Percentiles rank a stretch among this genome's conserved stretches.
phyloP scores from a whole-genome alignment of 306 rosid genomes.

The Corylus americana region DNA sequence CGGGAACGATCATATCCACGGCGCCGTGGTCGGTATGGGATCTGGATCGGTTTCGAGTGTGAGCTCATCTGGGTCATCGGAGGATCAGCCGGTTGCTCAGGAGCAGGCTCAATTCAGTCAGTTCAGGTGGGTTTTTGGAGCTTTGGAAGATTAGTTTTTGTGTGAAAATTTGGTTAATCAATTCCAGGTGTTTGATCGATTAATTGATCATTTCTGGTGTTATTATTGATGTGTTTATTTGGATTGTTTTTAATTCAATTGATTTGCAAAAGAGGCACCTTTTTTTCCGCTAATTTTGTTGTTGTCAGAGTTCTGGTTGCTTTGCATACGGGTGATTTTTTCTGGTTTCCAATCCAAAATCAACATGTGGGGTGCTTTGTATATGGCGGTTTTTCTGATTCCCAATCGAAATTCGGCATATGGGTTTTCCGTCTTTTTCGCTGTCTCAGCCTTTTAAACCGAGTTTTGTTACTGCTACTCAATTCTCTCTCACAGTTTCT shows the following conservation, averaged over 20 bases:
- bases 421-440: conserved; percentile 20
- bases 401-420: conserved; percentile 14
- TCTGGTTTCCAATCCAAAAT: background rate
- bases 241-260: background rate
- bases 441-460: background rate
- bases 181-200: background rate
- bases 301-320: background rate
- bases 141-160: background rate
- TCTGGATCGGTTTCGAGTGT: conserved; percentile 71
- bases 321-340: too few species aligned
- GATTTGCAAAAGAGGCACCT: background rate
- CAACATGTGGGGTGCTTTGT: conserved; percentile 19
- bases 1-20: conserved; percentile 41
- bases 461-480: background rate
- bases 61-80: conserved; percentile 74
- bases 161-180: background rate
- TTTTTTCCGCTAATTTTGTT: background rate
- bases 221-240: background rate
- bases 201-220: background rate
- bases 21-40: conserved; percentile 39
- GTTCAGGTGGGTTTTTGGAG: conserved; percentile 50
- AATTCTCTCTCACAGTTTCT: background rate
- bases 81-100: conserved; percentile 56
- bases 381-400: conserved; percentile 22
- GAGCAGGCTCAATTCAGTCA: conserved; percentile 36